Conservation (phyloP, 768 basidiomycete species). For the Calvatia gigantea region DNA sequence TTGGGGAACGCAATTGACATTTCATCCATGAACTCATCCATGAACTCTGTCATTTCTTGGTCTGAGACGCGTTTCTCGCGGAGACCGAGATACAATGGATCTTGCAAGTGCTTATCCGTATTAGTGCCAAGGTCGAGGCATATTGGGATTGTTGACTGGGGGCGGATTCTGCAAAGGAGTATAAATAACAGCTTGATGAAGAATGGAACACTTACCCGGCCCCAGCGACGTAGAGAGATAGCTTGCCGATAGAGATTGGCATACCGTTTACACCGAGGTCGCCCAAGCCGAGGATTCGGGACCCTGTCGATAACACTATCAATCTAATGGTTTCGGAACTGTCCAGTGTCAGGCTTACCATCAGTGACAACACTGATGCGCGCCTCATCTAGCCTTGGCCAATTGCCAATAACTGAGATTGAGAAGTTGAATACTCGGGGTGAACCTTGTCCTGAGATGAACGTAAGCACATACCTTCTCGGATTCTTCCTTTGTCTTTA, state of each 20-base stretch:
- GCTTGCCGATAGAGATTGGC: constrained; percentile 90
- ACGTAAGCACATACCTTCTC: constrained; percentile 35
- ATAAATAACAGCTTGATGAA: neutral
- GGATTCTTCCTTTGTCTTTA: constrained; percentile 80
- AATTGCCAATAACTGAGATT: constrained; percentile 56
- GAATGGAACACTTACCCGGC: constrained; percentile 59
- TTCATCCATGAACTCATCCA: constrained; percentile 92
- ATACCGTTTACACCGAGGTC: constrained; percentile 82
- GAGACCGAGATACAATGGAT: constrained; percentile 88
- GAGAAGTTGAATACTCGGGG: too few relatives aligned
- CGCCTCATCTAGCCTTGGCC: constrained; percentile 71
- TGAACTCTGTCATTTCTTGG: constrained; percentile 70
- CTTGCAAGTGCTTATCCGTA: constrained; percentile 72
- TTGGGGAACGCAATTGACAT: constrained; percentile 74
- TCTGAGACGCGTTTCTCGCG: constrained; percentile 65
- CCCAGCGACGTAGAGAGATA: constrained; percentile 86
- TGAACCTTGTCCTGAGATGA: too few relatives aligned
- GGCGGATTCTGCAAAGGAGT: constrained; percentile 54
- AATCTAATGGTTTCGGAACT: constrained; percentile 17
- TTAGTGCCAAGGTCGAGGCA: constrained; percentile 89
- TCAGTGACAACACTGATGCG: constrained; percentile 92
- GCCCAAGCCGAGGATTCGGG: constrained; percentile 86
- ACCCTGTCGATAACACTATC: constrained; percentile 42
- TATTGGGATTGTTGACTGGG: constrained; percentile 77
- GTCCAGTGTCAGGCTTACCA: constrained; percentile 35